Percentiles rank a stretch among this genome's conserved stretches.
These are phyloP conservation scores for Wickerhamiella bombiphila DNA, from an alignment of 805 yeast species.

Conservation along the genomic window DNA sequence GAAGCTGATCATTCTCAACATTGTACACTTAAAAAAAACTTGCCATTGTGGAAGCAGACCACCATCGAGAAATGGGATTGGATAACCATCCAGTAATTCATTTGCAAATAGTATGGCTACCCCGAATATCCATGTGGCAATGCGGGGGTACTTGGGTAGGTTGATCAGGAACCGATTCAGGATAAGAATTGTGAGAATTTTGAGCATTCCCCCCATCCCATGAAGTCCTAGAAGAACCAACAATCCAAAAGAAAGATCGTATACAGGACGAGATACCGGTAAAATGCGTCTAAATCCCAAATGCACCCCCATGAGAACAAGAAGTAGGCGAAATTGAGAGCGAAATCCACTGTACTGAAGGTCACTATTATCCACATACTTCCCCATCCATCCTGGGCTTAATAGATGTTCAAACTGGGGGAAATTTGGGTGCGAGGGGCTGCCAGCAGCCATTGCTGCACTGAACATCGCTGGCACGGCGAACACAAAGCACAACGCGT, in stretches of 20 bases:
- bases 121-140: slow-evolving; percentile 65
- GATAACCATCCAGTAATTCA: slow-evolving; percentile 44
- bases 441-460: slow-evolving; percentile 54
- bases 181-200: slow-evolving; percentile 43
- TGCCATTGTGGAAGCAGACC: slow-evolving; percentile 91
- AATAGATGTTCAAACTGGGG: slow-evolving; percentile 44
- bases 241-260: slow-evolving; percentile 61
- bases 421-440: slow-evolving; percentile 51
- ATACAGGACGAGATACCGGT: slow-evolving; percentile 31
- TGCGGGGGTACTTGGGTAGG: slow-evolving; percentile 7
- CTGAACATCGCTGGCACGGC: slow-evolving; percentile 73
- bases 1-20: slow-evolving; percentile 70
- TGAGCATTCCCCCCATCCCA: slow-evolving; percentile 51
- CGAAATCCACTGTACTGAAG: slow-evolving; percentile 78
- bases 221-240: slow-evolving; percentile 59
- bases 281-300: slow-evolving; percentile 31
- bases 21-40: slow-evolving; percentile 81
- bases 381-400: slow-evolving; percentile 77
- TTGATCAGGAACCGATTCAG: slow-evolving; percentile 30
- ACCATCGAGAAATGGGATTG: slow-evolving; percentile 45
- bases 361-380: slow-evolving; percentile 74
- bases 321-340: slow-evolving; percentile 53
- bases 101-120: slow-evolving; percentile 65
- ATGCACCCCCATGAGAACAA: slow-evolving; percentile 44
- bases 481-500: slow-evolving; percentile 44